phyloP scores from a whole-genome alignment of 2,329 filamentous ascomycete genomes.

The Trichoderma afroharzianum region DNA sequence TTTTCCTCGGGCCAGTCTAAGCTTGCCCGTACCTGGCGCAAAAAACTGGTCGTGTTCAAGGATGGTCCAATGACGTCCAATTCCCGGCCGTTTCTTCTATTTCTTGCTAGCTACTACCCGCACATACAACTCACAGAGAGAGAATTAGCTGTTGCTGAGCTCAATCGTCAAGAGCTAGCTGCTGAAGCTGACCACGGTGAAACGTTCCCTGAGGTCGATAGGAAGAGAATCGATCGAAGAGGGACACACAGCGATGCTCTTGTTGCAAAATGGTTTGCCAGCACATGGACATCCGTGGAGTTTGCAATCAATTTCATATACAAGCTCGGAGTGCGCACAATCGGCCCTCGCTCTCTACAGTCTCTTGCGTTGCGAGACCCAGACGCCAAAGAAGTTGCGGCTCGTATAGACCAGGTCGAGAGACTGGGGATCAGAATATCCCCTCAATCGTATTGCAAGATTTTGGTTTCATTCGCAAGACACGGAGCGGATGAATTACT shows the following conservation, averaged over 20 bases:
- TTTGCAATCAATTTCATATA: constrained; percentile 66
- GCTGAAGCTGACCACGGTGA: background rate
- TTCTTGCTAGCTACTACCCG: constrained; percentile 45
- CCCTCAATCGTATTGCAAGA: constrained; percentile 60
- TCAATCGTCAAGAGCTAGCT: background rate
- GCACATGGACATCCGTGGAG: constrained; percentile 65
- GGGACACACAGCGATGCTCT: constrained; percentile 46
- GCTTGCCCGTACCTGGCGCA: constrained; percentile 48
- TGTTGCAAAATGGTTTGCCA: constrained; percentile 78
- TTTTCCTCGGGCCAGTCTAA: constrained; percentile 44
- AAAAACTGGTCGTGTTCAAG: constrained; percentile 35
- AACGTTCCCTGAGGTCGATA: background rate
- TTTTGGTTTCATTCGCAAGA: constrained; percentile 61
- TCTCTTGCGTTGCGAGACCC: constrained; percentile 68
- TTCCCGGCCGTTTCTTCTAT: constrained; percentile 47
- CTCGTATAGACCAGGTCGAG: constrained; percentile 58
- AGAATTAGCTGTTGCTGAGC: constrained; percentile 31
- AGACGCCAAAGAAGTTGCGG: constrained; percentile 51
- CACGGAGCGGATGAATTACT: constrained; percentile 52
- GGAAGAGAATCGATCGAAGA: constrained; percentile 19
- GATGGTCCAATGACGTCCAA: constrained; percentile 42
- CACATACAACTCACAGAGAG: constrained; percentile 34
- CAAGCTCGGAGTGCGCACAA: constrained; percentile 65
- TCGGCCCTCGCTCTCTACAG: constrained; percentile 74
- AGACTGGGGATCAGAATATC: constrained; percentile 60